Conservation (phyloP, 2,329 filamentous ascomycete genomes). For the Trichophyton benhamiae region DNA sequence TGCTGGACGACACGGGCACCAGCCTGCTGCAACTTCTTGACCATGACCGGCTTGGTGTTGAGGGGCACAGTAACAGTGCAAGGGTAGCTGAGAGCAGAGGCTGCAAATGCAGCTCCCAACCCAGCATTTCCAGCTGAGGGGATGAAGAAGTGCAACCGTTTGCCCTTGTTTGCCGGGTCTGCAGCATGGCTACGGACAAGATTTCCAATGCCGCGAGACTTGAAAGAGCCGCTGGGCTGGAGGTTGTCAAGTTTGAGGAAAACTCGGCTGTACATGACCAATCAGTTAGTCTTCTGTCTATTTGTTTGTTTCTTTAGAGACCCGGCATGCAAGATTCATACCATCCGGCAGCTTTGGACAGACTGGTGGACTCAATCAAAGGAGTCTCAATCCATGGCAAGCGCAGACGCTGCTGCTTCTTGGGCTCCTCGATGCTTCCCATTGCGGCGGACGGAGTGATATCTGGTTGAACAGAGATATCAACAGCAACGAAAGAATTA, state of each 20-base stretch:
- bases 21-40: conserved; percentile 55
- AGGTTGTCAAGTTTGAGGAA: conserved; percentile 77
- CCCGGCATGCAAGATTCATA: conserved; percentile 29
- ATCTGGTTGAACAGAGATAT: conserved; percentile 8
- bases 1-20: conserved; percentile 57
- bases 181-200: conserved; percentile 47
- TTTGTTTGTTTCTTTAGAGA: conserved; percentile 21
- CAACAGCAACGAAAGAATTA: neutral
- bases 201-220: conserved; percentile 64
- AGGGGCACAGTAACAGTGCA: conserved; percentile 65
- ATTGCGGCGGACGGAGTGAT: conserved; percentile 18
- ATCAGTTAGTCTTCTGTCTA: neutral
- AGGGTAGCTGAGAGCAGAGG: conserved; percentile 48
- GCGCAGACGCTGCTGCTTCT: conserved; percentile 17
- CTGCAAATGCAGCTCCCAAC: conserved; percentile 65
- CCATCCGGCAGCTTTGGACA: conserved; percentile 63
- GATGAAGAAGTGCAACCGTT: conserved; percentile 59
- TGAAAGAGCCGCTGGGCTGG: conserved; percentile 77
- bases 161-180: conserved; percentile 29
- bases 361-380: conserved; percentile 51
- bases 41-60: conserved; percentile 55
- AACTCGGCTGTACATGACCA: conserved; percentile 45
- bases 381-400: conserved; percentile 61
- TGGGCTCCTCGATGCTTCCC: conserved; percentile 25
- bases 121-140: conserved; percentile 76